A percentile compares a stretch with the other conserved stretches of the same genome.
These are phyloP conservation scores for Solanum chacoense DNA, from an alignment of 305 asterid genomes.

Conservation along the genomic window DNA sequence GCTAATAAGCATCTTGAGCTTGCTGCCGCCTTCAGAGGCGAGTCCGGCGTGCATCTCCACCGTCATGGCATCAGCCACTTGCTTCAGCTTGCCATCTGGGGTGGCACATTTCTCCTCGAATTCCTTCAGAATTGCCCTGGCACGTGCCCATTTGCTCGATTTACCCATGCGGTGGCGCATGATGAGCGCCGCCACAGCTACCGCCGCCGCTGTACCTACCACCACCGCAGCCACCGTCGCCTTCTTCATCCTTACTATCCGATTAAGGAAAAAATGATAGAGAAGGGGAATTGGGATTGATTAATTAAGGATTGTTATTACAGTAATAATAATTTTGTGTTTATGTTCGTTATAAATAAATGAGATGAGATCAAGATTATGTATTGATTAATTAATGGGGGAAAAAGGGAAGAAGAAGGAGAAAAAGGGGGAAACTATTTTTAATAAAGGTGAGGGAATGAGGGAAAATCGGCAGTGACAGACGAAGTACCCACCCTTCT, in stretches of 20 bases:
- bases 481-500: not conserved
- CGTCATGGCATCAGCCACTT: slow-evolving; percentile 23
- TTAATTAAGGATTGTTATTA: not conserved
- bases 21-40: slow-evolving; percentile 25
- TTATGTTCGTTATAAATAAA: not conserved
- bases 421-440: not conserved
- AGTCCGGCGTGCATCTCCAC: slow-evolving; percentile 29
- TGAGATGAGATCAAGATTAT: not conserved
- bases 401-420: too few species aligned
- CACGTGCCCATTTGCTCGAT: slow-evolving; percentile 14
- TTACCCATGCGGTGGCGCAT: slow-evolving; percentile 16
- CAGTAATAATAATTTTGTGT: not conserved
- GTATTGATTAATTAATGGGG: not conserved
- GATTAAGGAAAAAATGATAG: not conserved
- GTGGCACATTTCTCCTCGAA: slow-evolving; percentile 21
- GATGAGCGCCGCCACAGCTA: slow-evolving; percentile 16
- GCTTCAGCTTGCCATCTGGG: slow-evolving; percentile 12
- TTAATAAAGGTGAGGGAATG: not conserved
- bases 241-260: slow-evolving; percentile 10
- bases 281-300: not conserved
- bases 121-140: slow-evolving; percentile 8
- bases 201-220: slow-evolving; percentile 13
- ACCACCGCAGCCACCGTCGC: slow-evolving; percentile 19
- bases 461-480: slow-evolving; percentile 1
- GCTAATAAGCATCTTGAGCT: slow-evolving; percentile 27